Percentiles rank a stretch among this genome's conserved stretches.
These are phyloP conservation scores for Stylosanthes scabra DNA, from an alignment of 331 rosid genomes.

Conservation along the genomic window DNA sequence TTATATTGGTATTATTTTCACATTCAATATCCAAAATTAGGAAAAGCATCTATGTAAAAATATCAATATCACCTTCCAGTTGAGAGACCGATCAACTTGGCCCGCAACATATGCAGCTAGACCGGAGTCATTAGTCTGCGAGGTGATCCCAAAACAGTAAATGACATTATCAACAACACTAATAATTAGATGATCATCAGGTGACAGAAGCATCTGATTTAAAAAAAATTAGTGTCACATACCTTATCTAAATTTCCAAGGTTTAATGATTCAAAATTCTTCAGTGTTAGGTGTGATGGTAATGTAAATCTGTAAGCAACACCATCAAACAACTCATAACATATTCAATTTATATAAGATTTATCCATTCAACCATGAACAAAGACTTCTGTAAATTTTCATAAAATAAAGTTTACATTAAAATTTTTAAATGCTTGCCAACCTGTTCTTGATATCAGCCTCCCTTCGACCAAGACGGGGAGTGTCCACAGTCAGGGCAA, in stretches of 20 bases:
- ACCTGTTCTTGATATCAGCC: conserved; percentile 96
- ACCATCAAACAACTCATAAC: conserved; percentile 9
- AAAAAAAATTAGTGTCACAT: conserved; percentile 29
- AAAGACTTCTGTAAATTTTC: conserved; percentile 20
- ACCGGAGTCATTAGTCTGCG: conserved; percentile 55
- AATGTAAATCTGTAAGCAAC: conserved; percentile 64
- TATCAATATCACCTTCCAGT: conserved; percentile 48
- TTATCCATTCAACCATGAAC: conserved; percentile 27
- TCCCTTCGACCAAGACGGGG: conserved; percentile 93
- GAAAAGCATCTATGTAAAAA: conserved; percentile 3
- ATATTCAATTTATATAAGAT: not conserved
- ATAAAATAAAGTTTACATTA: not conserved
- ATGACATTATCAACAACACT: not conserved
- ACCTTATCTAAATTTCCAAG: conserved; percentile 78
- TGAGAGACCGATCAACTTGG: conserved; percentile 49
- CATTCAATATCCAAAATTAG: conserved; percentile 25
- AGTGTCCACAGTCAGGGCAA: conserved; percentile 91
- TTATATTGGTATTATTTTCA: conserved; percentile 26
- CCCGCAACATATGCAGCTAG: conserved; percentile 47
- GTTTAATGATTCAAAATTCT: conserved; percentile 79
- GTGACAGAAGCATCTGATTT: conserved; percentile 2
- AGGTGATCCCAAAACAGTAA: conserved; percentile 15
- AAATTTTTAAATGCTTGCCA: conserved; percentile 21
- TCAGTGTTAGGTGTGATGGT: conserved; percentile 72
- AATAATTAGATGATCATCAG: conserved; percentile 8